phyloP scores from a whole-genome alignment of 495 filamentous ascomycete species.

The Pseudomonodictys pantanalensis region DNA sequence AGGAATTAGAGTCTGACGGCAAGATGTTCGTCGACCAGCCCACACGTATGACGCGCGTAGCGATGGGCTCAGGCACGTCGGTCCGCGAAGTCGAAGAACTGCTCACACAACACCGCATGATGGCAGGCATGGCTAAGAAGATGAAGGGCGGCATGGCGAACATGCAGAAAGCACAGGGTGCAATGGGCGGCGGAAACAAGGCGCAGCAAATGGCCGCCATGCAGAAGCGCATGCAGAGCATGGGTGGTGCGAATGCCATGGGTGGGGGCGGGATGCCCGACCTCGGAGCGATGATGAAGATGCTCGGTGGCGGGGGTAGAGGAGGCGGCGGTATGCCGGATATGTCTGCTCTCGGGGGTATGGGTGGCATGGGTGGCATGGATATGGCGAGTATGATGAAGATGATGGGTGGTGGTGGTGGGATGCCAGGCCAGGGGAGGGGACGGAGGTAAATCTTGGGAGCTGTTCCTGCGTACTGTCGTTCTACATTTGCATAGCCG shows the following conservation, averaged over 20 bases:
- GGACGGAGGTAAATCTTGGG: not conserved
- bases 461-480: not conserved
- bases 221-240: conserved; percentile 90
- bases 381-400: conserved; percentile 38
- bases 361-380: conserved; percentile 39
- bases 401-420: conserved; percentile 38
- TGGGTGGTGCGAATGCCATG: conserved; percentile 68
- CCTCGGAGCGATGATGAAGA: conserved; percentile 82
- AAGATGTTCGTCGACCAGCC: conserved; percentile 92
- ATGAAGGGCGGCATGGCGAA: conserved; percentile 96
- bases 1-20: conserved; percentile 91
- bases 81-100: conserved; percentile 96
- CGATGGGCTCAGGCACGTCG: conserved; percentile 80
- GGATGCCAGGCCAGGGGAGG: conserved; percentile 12
- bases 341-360: conserved; percentile 56
- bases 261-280: conserved; percentile 54
- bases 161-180: conserved; percentile 89
- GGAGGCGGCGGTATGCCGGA: conserved; percentile 50
- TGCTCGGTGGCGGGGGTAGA: conserved; percentile 60
- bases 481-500: conserved; percentile 7
- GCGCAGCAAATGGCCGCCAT: conserved; percentile 94
- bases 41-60: conserved; percentile 89
- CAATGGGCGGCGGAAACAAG: conserved; percentile 82
- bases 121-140: conserved; percentile 99
- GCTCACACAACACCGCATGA: conserved; percentile 96